phyloP scores from a whole-genome alignment of 163 green algal species.

The Prototheca stagnorum region DNA sequence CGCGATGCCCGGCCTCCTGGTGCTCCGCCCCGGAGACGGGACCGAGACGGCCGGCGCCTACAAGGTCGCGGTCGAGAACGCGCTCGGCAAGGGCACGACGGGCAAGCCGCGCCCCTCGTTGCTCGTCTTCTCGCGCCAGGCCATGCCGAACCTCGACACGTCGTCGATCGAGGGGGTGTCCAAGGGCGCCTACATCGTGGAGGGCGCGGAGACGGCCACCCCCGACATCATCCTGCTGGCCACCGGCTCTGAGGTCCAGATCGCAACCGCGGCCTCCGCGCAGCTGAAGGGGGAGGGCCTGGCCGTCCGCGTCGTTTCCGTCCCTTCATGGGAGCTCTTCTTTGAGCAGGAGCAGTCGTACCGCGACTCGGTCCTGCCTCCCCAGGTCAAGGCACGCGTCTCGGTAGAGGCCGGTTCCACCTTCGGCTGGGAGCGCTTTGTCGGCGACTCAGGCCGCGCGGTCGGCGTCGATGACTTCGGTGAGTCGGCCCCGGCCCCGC shows the following conservation, averaged over 20 bases:
- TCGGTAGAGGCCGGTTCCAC: constrained; percentile 82
- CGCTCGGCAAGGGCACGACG: constrained; percentile 33
- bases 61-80: constrained; percentile 61
- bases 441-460: constrained; percentile 54
- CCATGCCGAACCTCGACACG: constrained; percentile 81
- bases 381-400: constrained; percentile 58
- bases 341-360: constrained; percentile 79
- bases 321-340: constrained; percentile 90
- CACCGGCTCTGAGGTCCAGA: constrained; percentile 74
- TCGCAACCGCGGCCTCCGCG: constrained; percentile 69
- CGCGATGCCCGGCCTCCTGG: constrained; percentile 96
- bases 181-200: constrained; percentile 86
- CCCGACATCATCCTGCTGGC: constrained; percentile 79
- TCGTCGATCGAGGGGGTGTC: constrained; percentile 55
- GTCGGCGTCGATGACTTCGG: constrained; percentile 91
- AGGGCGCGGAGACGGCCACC: constrained; percentile 31
- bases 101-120: constrained; percentile 46
- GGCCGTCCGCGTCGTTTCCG: constrained; percentile 71
- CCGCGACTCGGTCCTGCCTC: constrained; percentile 54
- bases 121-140: constrained; percentile 89
- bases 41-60: constrained; percentile 92
- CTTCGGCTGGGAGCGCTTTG: constrained; percentile 87
- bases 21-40: constrained; percentile 81
- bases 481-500: constrained; percentile 61
- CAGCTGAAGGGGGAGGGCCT: constrained; percentile 62